These are phyloP conservation scores for Lolium perenne DNA, from an alignment of 176 grass and related monocot genomes.

Conservation along the genomic window DNA sequence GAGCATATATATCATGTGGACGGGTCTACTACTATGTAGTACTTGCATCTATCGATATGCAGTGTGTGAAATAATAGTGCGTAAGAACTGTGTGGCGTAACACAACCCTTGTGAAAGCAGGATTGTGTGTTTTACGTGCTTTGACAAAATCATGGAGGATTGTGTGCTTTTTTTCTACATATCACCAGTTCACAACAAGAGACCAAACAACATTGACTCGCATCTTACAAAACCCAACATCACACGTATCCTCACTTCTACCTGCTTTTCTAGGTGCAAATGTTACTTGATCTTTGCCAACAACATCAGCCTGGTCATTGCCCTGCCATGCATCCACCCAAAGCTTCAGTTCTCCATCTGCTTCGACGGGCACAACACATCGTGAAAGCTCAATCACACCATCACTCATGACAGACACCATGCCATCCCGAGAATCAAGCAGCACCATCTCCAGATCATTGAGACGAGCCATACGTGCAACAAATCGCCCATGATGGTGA, in stretches of 20 bases:
- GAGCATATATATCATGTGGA: no score
- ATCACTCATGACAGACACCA: neutral
- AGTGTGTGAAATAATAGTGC: no score
- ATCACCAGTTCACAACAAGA: neutral
- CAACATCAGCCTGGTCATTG: neutral
- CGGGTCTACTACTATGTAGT: no score
- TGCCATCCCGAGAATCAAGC: conserved; percentile 1
- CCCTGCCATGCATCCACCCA: neutral
- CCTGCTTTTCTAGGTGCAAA: neutral
- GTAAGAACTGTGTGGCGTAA: no score
- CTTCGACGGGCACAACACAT: neutral
- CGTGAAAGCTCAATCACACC: neutral
- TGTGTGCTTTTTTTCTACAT: no score
- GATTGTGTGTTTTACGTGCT: no score
- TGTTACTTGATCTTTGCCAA: neutral
- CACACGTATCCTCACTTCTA: neutral
- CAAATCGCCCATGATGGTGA: neutral
- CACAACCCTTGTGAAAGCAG: no score
- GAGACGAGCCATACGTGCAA: neutral
- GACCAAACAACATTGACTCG: neutral
- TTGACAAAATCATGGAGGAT: no score
- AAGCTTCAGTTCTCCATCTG: neutral
- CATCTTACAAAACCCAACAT: conserved; percentile 24
- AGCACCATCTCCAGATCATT: neutral
- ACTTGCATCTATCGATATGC: no score